Conservation (phyloP, 2,329 filamentous ascomycete species). For the Fusarium camptoceras region DNA sequence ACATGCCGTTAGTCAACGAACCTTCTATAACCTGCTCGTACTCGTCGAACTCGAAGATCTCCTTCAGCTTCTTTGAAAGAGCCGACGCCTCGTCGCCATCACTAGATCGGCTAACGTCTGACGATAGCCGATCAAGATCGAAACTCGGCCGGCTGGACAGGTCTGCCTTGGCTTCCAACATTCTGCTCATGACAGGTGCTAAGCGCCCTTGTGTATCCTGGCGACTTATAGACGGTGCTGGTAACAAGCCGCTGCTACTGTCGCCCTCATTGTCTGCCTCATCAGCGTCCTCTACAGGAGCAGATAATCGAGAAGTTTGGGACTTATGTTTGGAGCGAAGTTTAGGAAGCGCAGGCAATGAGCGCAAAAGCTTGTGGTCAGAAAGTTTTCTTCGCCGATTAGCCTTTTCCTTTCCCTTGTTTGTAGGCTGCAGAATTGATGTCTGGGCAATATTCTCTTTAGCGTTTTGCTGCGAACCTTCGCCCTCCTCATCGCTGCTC, state of each 20-base stretch:
- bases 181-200: slow-evolving; percentile 80
- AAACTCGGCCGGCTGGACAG: slow-evolving; percentile 70
- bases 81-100: slow-evolving; percentile 62
- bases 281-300: slow-evolving; percentile 52
- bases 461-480: slow-evolving; percentile 62
- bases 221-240: slow-evolving; percentile 40
- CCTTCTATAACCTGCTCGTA: slow-evolving; percentile 87
- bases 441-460: slow-evolving; percentile 56
- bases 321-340: slow-evolving; percentile 58
- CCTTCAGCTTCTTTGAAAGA: slow-evolving; percentile 78
- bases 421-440: slow-evolving; percentile 52
- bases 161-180: slow-evolving; percentile 77
- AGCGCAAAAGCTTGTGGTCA: slow-evolving; percentile 73
- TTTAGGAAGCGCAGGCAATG: slow-evolving; percentile 70
- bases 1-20: slow-evolving; percentile 50
- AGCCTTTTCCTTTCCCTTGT: slow-evolving; percentile 51
- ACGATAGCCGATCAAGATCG: slow-evolving; percentile 62
- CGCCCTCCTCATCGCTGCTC: slow-evolving; percentile 85
- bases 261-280: slow-evolving; percentile 45
- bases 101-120: slow-evolving; percentile 52
- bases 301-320: slow-evolving; percentile 55
- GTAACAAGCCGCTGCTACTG: slow-evolving; percentile 40
- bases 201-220: slow-evolving; percentile 61
- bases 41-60: slow-evolving; percentile 86
- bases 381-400: slow-evolving; percentile 70